phyloP scores from a whole-genome alignment of 495 filamentous ascomycete genomes.

The Aspergillus heteromorphus region DNA sequence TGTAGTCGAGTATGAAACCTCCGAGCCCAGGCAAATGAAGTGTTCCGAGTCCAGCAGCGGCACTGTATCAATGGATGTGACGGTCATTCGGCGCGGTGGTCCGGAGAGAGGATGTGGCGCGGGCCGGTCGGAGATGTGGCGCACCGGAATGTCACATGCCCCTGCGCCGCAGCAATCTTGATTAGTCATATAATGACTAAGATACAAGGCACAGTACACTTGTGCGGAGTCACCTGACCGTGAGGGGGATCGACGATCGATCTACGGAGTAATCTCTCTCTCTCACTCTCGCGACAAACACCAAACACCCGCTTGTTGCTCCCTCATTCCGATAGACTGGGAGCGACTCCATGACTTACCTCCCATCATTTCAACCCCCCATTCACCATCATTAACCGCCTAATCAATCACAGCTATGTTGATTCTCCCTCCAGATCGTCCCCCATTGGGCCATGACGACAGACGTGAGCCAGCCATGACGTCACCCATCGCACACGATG shows the following conservation, averaged over 20 bases:
- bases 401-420: no score
- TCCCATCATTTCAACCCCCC: no score
- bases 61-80: constrained; percentile 3
- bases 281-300: not conserved
- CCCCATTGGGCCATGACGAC: not conserved
- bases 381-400: not conserved
- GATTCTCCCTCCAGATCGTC: not conserved
- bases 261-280: not conserved
- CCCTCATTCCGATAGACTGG: no score
- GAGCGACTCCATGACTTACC: no score
- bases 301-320: not conserved
- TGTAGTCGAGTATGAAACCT: not conserved
- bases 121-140: constrained; percentile 20
- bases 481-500: not conserved
- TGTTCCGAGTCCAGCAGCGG: constrained; percentile 4
- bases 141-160: constrained; percentile 27
- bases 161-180: not conserved
- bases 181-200: no score
- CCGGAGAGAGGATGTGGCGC: constrained; percentile 30
- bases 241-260: not conserved
- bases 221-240: not conserved
- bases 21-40: not conserved
- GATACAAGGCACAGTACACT: no score
- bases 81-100: constrained; percentile 11
- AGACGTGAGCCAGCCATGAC: not conserved